Conservation (phyloP, 139 green algal species). For the Spirogloea muscicola region DNA sequence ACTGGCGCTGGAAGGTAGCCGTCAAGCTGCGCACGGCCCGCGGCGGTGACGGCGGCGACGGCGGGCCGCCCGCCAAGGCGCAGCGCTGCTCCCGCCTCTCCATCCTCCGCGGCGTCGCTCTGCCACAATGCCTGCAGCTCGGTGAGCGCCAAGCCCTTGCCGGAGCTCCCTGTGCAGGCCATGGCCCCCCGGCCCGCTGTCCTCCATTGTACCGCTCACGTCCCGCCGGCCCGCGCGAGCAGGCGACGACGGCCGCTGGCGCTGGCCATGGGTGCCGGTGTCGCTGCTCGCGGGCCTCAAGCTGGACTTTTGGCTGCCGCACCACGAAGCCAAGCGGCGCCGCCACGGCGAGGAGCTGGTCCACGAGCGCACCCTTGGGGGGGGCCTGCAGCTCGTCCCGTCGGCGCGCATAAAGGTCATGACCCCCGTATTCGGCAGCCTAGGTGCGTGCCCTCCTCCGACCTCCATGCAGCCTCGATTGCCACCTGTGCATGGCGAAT, state of each 20-base stretch:
- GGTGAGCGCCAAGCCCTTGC: not conserved
- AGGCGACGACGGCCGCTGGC: slow-evolving; percentile 28
- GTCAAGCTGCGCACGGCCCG: slow-evolving; percentile 1
- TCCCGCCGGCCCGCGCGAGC: not conserved
- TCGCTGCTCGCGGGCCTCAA: slow-evolving; percentile 18
- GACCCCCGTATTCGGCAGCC: slow-evolving; percentile 15
- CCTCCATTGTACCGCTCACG: not conserved
- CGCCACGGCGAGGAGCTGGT: no score
- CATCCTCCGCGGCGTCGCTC: not conserved
- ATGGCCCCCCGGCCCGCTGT: not conserved
- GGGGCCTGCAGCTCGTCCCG: not conserved
- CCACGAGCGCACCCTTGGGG: not conserved
- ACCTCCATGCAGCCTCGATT: no score
- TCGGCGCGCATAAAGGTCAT: slow-evolving; percentile 14
- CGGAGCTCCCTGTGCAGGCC: not conserved
- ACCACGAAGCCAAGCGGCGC: no score
- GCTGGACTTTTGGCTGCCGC: no score
- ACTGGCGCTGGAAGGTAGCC: slow-evolving; percentile 25
- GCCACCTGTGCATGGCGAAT: no score
- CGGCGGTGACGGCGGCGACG: no score
- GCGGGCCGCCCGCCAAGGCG: not conserved
- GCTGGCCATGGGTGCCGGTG: slow-evolving; percentile 12
- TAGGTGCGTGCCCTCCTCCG: slow-evolving; percentile 14
- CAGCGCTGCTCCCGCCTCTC: not conserved
- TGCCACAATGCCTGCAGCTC: slow-evolving; percentile 14